These are phyloP conservation scores for Comarum palustre DNA, from an alignment of 306 rosid species.

Conservation along the genomic window DNA sequence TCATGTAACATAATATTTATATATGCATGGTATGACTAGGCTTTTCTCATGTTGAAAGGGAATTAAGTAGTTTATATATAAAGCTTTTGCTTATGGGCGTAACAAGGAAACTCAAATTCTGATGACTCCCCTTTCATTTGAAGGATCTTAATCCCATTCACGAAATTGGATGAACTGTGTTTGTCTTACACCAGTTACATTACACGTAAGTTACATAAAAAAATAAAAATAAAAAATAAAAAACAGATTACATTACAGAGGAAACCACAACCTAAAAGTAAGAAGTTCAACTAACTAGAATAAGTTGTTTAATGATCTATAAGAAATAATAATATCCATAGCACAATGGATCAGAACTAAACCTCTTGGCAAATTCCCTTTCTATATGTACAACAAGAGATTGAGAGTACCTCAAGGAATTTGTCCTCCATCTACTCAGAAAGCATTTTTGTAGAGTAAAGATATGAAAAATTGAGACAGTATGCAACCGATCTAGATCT, in stretches of 20 bases:
- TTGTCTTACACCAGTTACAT: background rate
- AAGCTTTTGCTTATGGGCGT: background rate
- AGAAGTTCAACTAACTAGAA: background rate
- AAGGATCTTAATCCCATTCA: background rate
- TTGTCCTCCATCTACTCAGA: background rate
- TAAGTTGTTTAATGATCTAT: background rate
- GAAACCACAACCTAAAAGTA: background rate
- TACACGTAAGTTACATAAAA: background rate
- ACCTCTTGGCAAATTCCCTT: background rate
- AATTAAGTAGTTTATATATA: background rate
- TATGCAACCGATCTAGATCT: background rate
- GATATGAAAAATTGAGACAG: background rate
- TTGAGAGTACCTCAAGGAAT: background rate
- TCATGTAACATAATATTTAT: too few relatives aligned
- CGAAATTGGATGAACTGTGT: too few relatives aligned
- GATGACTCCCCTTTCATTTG: background rate
- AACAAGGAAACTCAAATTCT: background rate
- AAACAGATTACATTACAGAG: background rate
- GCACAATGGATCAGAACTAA: background rate
- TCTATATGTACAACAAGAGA: background rate
- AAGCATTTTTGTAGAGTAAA: background rate
- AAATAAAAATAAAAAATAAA: background rate
- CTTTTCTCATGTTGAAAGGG: background rate
- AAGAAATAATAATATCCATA: background rate
- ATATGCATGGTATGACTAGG: constrained; percentile 1